These are phyloP conservation scores for Suhomyces emberorum DNA, from an alignment of 805 yeast species.

Conservation along the genomic window DNA sequence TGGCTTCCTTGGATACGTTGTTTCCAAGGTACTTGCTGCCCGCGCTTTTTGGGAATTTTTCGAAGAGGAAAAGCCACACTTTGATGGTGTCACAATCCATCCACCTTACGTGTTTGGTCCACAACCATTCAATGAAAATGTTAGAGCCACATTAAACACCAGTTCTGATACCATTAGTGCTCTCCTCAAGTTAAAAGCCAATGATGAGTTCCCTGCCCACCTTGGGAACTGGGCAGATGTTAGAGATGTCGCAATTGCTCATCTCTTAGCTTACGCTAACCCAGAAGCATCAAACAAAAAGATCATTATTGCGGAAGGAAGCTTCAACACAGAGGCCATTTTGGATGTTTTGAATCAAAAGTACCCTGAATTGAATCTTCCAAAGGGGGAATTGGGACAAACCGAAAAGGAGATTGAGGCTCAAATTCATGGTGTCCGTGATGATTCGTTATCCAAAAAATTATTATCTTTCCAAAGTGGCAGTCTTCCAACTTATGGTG, in stretches of 20 bases:
- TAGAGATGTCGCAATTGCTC: constrained; percentile 14
- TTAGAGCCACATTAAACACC: constrained; percentile 10
- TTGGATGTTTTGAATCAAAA: constrained; percentile 33
- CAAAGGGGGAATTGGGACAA: constrained; percentile 38
- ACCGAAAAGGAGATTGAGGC: constrained; percentile 8
- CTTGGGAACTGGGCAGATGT: constrained; percentile 19
- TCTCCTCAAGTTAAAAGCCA: constrained; percentile 14
- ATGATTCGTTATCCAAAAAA: constrained; percentile 37
- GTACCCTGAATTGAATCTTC: constrained; percentile 42
- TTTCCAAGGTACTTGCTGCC: constrained; percentile 61
- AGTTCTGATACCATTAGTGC: constrained; percentile 16
- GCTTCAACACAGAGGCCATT: constrained; percentile 26
- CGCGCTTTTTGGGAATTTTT: constrained; percentile 58
- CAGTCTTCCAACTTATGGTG: constrained; percentile 39
- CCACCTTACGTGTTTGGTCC: constrained; percentile 43
- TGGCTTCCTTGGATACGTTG: constrained; percentile 46
- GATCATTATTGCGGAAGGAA: constrained; percentile 21
- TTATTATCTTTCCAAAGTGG: constrained; percentile 34
- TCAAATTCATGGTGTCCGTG: constrained; percentile 8
- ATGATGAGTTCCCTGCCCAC: constrained; percentile 9
- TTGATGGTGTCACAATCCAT: constrained; percentile 24
- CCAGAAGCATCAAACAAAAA: constrained; percentile 21
- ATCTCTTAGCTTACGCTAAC: constrained; percentile 12
- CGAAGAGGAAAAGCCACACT: constrained; percentile 25
- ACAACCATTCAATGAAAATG: constrained; percentile 31